A percentile compares a stretch with the other conserved stretches of the same genome.
These are phyloP conservation scores for Aurinia saxatilis DNA, from an alignment of 345 rosid species.

Conservation along the genomic window DNA sequence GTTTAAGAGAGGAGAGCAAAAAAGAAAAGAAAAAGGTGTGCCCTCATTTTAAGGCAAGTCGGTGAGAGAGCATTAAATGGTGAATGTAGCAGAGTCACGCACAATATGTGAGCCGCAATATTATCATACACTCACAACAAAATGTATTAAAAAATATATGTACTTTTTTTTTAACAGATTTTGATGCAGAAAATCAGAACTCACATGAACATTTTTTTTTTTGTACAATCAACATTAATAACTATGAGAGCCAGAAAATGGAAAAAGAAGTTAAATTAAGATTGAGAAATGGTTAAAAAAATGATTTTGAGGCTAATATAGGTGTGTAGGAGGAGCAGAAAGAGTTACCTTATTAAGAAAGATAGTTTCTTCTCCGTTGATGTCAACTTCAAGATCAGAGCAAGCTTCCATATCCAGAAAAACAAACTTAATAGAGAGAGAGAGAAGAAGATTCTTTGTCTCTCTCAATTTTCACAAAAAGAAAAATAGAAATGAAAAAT, in stretches of 20 bases:
- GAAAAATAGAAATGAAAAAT: slow-evolving; percentile 26
- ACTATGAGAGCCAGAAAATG: background rate
- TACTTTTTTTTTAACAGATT: background rate
- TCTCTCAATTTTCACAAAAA: background rate
- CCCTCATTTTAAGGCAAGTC: slow-evolving; percentile 27
- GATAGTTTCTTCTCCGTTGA: slow-evolving; percentile 86
- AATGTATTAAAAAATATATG: background rate
- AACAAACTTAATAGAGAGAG: slow-evolving; percentile 2
- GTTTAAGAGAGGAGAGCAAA: too few species aligned
- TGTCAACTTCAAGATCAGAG: slow-evolving; percentile 90
- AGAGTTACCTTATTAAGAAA: slow-evolving; percentile 64
- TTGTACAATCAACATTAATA: background rate
- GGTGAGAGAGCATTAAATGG: slow-evolving; percentile 22
- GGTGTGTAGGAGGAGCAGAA: background rate
- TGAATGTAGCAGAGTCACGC: slow-evolving; percentile 24
- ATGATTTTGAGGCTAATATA: background rate
- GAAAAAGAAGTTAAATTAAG: background rate
- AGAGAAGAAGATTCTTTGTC: slow-evolving; percentile 24
- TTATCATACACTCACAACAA: slow-evolving; percentile 1
- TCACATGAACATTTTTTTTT: background rate
- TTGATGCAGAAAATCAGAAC: too few species aligned
- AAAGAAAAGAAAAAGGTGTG: background rate
- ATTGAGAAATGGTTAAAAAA: slow-evolving; percentile 7
- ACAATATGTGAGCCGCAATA: slow-evolving; percentile 16
- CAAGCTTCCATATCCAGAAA: slow-evolving; percentile 51